These are phyloP conservation scores for Pythium myriotylum DNA, from an alignment of 352 stramenopile species.

Conservation along the genomic window DNA sequence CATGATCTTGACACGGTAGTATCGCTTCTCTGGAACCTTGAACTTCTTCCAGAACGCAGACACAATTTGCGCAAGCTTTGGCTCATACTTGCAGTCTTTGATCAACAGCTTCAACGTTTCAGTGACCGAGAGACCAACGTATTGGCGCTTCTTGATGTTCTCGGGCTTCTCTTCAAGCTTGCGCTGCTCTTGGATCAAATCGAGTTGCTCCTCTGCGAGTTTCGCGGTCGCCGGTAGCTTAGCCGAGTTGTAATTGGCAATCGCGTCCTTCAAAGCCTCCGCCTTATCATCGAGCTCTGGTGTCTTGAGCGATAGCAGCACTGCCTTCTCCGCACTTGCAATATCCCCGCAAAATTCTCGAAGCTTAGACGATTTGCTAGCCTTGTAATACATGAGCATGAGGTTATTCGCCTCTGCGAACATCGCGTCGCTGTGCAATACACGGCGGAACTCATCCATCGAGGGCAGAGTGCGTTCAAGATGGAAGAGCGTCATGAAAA, in stretches of 20 bases:
- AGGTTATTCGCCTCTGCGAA: slow-evolving; percentile 77
- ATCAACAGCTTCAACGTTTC: slow-evolving; percentile 86
- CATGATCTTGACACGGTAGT: slow-evolving; percentile 92
- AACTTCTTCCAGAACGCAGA: slow-evolving; percentile 85
- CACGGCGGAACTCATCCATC: slow-evolving; percentile 82
- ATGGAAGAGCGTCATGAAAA: slow-evolving; percentile 90
- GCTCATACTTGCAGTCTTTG: slow-evolving; percentile 80
- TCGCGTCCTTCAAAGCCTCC: slow-evolving; percentile 65
- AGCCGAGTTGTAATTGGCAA: slow-evolving; percentile 61
- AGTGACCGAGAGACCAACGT: slow-evolving; percentile 83
- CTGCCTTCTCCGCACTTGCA: slow-evolving; percentile 68
- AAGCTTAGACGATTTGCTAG: slow-evolving; percentile 64
- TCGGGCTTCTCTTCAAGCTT: slow-evolving; percentile 83
- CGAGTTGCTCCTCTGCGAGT: slow-evolving; percentile 84
- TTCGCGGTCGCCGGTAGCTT: slow-evolving; percentile 71
- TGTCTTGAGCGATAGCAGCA: slow-evolving; percentile 72
- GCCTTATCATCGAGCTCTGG: slow-evolving; percentile 69
- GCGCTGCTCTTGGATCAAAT: slow-evolving; percentile 85
- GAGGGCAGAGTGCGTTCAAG: slow-evolving; percentile 78
- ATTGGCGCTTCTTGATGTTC: slow-evolving; percentile 79
- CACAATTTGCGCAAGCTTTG: slow-evolving; percentile 70
- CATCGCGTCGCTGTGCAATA: slow-evolving; percentile 69
- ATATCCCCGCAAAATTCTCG: slow-evolving; percentile 66
- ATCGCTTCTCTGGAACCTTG: slow-evolving; percentile 90
- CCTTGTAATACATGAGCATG: slow-evolving; percentile 79